phyloP scores from a whole-genome alignment of 352 stramenopile genomes.

The Pythium chondricola region DNA sequence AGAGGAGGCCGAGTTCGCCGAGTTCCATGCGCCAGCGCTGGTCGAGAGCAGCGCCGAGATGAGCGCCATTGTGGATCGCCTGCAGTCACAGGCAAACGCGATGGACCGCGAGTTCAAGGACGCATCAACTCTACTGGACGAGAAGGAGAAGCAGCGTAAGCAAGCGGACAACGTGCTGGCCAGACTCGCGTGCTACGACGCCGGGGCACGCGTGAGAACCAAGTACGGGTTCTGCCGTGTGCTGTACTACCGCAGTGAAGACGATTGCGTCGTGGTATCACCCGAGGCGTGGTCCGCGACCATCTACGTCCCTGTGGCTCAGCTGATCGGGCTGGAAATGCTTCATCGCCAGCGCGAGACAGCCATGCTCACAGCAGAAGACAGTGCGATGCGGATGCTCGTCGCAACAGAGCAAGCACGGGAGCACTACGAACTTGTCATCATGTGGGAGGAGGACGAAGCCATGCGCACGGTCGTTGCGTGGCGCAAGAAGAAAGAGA shows the following conservation, averaged over 20 bases:
- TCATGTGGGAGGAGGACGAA: conserved; percentile 45
- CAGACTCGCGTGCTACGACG: conserved; percentile 33
- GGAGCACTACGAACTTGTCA: conserved; percentile 20
- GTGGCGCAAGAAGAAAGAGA: conserved; percentile 37
- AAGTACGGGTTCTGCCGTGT: conserved; percentile 43
- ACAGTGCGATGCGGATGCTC: conserved; percentile 20
- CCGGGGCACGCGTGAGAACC: conserved; percentile 33
- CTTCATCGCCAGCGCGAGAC: conserved; percentile 39
- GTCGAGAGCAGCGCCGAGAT: conserved; percentile 58
- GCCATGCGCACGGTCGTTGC: conserved; percentile 23
- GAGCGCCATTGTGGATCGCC: conserved; percentile 29
- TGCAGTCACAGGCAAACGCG: conserved; percentile 21
- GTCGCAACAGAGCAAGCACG: conserved; percentile 11
- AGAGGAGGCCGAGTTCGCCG: conserved; percentile 70
- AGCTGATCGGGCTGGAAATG: conserved; percentile 41
- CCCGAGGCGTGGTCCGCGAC: conserved; percentile 43
- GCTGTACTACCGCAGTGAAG: conserved; percentile 41
- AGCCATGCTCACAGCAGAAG: conserved; percentile 41
- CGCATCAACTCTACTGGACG: conserved; percentile 16
- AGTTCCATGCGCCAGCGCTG: conserved; percentile 58
- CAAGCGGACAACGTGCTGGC: conserved; percentile 25
- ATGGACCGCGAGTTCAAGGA: conserved; percentile 16
- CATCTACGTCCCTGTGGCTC: conserved; percentile 35
- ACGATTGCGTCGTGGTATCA: conserved; percentile 41
- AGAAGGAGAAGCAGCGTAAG: conserved; percentile 11